A percentile compares a stretch with the other conserved stretches of the same genome.
Conservation (phyloP, 2,329 filamentous ascomycete genomes). For the Penicillium sp. region DNA sequence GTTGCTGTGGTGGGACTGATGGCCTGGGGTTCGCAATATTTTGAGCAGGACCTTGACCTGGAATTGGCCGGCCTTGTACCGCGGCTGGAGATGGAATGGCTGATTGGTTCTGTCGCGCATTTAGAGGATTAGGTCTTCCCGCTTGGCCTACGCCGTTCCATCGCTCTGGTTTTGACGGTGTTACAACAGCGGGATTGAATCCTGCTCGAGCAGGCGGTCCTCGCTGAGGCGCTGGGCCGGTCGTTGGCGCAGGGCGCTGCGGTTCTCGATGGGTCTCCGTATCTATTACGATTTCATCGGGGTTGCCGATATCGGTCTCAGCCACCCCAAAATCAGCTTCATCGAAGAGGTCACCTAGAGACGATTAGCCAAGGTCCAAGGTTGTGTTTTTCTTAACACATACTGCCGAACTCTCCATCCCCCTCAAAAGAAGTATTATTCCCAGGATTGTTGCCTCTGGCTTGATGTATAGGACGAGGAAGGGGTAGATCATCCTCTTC, state of each 20-base stretch:
- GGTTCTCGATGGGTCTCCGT: slow-evolving; percentile 26
- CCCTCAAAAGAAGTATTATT: slow-evolving; percentile 35
- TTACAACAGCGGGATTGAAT: slow-evolving; percentile 30
- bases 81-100: slow-evolving; percentile 14
- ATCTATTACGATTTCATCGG: slow-evolving; percentile 69
- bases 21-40: slow-evolving; percentile 22
- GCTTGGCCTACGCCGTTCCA: slow-evolving; percentile 24
- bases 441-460: slow-evolving; percentile 31
- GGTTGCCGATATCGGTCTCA: slow-evolving; percentile 62
- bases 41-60: slow-evolving; percentile 17
- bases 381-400: slow-evolving; percentile 6
- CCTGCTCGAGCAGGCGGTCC: slow-evolving; percentile 18
- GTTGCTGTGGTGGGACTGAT: slow-evolving; percentile 19
- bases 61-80: slow-evolving; percentile 18
- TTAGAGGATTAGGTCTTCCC: slow-evolving; percentile 26
- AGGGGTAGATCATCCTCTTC: slow-evolving; percentile 53
- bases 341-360: slow-evolving; percentile 62
- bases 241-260: slow-evolving; percentile 29
- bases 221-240: slow-evolving; percentile 20
- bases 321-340: slow-evolving; percentile 70
- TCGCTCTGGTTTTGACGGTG: slow-evolving; percentile 41
- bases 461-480: slow-evolving; percentile 21
- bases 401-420: slow-evolving; percentile 46
- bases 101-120: slow-evolving; percentile 21
- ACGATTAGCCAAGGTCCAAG: slow-evolving; percentile 16